Percentiles rank a stretch among this genome's conserved stretches.
Conservation (phyloP, 768 basidiomycete species). For the Phaffia australis region DNA sequence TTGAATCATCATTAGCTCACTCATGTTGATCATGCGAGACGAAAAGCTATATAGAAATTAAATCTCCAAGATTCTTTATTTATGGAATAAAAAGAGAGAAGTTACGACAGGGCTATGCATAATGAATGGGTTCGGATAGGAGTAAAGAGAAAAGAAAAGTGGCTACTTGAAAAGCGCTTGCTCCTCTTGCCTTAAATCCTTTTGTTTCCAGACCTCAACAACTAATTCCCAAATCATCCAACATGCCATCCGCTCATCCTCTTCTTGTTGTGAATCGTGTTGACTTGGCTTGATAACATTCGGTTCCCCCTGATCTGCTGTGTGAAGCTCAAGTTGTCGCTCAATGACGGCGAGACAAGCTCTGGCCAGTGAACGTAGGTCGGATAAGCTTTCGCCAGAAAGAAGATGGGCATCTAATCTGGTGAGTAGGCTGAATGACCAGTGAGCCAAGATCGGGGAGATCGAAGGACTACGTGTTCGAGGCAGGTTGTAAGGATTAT, state of each 20-base stretch:
- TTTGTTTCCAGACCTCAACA: constrained; percentile 4
- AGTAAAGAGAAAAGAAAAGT: background rate
- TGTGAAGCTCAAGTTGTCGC: background rate
- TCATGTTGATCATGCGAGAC: too few relatives aligned
- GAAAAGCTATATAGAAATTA: too few relatives aligned
- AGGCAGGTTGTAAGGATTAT: background rate
- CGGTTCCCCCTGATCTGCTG: background rate
- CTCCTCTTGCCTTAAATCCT: constrained; percentile 7
- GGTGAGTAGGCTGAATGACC: constrained; percentile 10
- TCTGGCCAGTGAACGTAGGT: constrained; percentile 6
- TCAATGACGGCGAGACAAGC: background rate
- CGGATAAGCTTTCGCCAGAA: background rate
- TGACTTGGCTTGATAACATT: background rate
- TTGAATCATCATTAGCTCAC: too few relatives aligned
- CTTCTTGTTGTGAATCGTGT: too few relatives aligned
- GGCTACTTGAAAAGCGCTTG: background rate
- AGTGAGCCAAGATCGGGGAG: constrained; percentile 1
- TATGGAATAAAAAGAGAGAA: too few relatives aligned
- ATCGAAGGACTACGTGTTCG: background rate
- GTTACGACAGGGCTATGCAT: too few relatives aligned
- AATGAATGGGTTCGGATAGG: too few relatives aligned
- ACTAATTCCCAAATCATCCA: constrained; percentile 8
- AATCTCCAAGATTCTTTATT: too few relatives aligned
- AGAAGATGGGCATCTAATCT: constrained; percentile 1
- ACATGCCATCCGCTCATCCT: background rate